phyloP scores from a whole-genome alignment of 1,139 yeast species.

The Scheffersomyces illinoinensis region DNA sequence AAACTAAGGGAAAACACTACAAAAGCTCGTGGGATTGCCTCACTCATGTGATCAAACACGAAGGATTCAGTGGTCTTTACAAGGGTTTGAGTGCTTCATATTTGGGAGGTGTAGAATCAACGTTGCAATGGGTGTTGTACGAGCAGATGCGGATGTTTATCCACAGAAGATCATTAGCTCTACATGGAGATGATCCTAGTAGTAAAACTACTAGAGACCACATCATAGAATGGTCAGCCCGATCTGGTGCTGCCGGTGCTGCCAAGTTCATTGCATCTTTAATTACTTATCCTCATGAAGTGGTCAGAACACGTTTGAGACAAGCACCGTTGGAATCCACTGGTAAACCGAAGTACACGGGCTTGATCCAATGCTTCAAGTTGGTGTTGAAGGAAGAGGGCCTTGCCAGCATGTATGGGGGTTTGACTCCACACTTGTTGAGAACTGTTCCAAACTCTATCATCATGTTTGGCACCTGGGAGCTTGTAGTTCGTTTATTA shows the following conservation, averaged over 20 bases:
- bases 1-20: conserved; percentile 62
- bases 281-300: conserved; percentile 96
- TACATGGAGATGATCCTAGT: conserved; percentile 43
- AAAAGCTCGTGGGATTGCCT: conserved; percentile 87
- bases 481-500: conserved; percentile 73
- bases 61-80: conserved; percentile 80
- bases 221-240: conserved; percentile 86
- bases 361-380: conserved; percentile 82
- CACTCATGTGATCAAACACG: conserved; percentile 64
- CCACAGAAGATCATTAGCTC: conserved; percentile 52
- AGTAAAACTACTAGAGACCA: conserved; percentile 60
- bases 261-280: conserved; percentile 93
- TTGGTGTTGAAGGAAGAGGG: conserved; percentile 90
- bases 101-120: conserved; percentile 89
- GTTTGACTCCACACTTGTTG: conserved; percentile 92
- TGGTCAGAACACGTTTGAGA: conserved; percentile 90
- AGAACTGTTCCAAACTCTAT: conserved; percentile 98
- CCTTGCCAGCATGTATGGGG: conserved; percentile 90
- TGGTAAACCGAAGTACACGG: conserved; percentile 86
- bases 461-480: conserved; percentile 99
- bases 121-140: conserved; percentile 94
- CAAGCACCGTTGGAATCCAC: conserved; percentile 81
- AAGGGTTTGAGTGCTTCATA: conserved; percentile 92
- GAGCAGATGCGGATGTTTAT: conserved; percentile 89
- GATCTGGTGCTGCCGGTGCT: conserved; percentile 97